Conservation (phyloP, 345 rosid species). For the Aegle marmelos region DNA sequence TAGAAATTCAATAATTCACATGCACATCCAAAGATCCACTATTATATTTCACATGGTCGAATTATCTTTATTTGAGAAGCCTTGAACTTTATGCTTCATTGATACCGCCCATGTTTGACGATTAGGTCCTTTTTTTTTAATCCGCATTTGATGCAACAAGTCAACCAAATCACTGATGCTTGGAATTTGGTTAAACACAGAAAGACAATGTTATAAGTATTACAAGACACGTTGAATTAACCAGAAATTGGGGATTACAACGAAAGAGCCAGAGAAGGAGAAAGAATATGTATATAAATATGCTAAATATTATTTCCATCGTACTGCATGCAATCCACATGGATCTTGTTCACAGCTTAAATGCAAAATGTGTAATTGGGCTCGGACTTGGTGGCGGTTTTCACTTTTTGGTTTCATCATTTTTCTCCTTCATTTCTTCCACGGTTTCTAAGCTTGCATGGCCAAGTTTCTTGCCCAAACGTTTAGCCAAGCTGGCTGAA, state of each 20-base stretch:
- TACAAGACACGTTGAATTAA: background rate
- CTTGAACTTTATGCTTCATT: background rate
- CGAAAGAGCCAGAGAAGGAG: background rate
- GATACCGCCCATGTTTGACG: background rate
- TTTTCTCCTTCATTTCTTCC: slow-evolving; percentile 5
- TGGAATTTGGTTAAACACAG: background rate
- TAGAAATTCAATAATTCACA: no score
- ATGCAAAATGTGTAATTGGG: background rate
- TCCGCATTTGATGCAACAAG: no score
- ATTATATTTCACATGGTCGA: background rate
- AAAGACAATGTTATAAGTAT: background rate
- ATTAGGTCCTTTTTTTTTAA: no score
- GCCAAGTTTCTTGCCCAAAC: slow-evolving; percentile 14
- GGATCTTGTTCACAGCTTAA: background rate
- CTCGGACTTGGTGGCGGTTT: background rate
- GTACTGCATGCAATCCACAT: background rate
- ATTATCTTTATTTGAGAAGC: background rate
- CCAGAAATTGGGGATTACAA: background rate
- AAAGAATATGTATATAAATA: background rate
- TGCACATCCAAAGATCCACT: no score
- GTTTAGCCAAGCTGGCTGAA: slow-evolving; percentile 5
- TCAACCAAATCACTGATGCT: background rate
- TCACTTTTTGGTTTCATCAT: no score
- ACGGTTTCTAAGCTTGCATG: slow-evolving; percentile 4
- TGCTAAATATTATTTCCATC: background rate